Conservation (phyloP, 345 rosid species). For the Linum lewisii region DNA sequence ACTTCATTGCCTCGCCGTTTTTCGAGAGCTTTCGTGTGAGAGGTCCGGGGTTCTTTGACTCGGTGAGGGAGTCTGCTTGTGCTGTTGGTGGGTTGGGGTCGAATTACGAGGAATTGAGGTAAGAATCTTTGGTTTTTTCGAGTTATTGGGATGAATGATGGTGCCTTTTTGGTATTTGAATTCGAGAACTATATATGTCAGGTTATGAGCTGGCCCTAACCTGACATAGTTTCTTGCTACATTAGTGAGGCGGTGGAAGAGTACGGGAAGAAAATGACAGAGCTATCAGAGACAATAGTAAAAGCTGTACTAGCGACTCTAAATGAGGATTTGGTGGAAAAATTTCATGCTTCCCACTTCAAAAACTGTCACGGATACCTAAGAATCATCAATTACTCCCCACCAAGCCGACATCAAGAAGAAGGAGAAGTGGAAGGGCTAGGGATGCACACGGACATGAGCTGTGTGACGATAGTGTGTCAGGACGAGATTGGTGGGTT, state of each 20-base stretch:
- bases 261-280: constrained; percentile 29
- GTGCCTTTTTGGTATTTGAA: neutral
- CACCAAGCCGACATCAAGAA: constrained; percentile 13
- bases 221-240: neutral
- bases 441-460: constrained; percentile 42
- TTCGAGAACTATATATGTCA: too few relatives aligned
- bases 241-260: constrained; percentile 19
- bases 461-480: constrained; percentile 32
- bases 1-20: constrained; percentile 39
- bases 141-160: too few relatives aligned
- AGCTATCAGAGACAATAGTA: constrained; percentile 22
- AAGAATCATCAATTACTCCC: constrained; percentile 28
- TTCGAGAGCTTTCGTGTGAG: constrained; percentile 30
- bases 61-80: constrained; percentile 25
- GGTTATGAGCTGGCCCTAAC: too few relatives aligned
- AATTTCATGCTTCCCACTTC: constrained; percentile 22
- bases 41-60: constrained; percentile 27
- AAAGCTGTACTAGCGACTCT: constrained; percentile 19
- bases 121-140: neutral
- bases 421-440: constrained; percentile 28
- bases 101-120: constrained; percentile 23
- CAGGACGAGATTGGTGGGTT: constrained; percentile 33
- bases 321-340: constrained; percentile 19
- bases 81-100: constrained; percentile 10
- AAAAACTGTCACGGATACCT: constrained; percentile 32